These are phyloP conservation scores for Xylaria acuta DNA, from an alignment of 495 filamentous ascomycete species.

Conservation along the genomic window DNA sequence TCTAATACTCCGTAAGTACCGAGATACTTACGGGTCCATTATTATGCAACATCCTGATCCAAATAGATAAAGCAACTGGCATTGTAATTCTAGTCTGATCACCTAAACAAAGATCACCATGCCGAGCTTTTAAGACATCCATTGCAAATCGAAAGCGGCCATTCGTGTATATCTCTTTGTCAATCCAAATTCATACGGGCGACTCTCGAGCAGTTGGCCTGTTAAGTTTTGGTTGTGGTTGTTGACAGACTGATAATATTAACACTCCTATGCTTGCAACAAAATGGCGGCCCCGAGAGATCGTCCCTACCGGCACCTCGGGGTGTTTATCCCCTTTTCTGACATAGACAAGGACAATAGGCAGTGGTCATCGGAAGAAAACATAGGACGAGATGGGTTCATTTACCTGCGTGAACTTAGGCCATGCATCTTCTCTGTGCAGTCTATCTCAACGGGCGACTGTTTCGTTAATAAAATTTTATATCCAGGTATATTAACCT, in stretches of 20 bases:
- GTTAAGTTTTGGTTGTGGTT: too few species aligned
- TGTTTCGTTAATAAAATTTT: not conserved
- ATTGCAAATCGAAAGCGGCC: slow-evolving; percentile 13
- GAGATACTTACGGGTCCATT: not conserved
- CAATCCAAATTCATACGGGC: not conserved
- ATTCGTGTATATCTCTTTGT: not conserved
- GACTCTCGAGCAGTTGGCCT: not conserved
- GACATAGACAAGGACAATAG: not conserved
- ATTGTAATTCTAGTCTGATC: not conserved
- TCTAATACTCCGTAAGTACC: not conserved
- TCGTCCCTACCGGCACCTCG: slow-evolving; percentile 5
- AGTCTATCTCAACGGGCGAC: not conserved
- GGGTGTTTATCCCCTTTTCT: not conserved
- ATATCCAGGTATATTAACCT: not conserved
- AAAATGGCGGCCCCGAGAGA: slow-evolving; percentile 3
- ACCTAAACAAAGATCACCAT: slow-evolving; percentile 5
- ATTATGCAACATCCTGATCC: too few species aligned
- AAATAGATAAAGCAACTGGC: not conserved
- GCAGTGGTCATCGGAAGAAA: not conserved
- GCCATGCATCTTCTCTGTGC: not conserved
- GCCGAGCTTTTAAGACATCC: not conserved
- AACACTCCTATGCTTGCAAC: not conserved
- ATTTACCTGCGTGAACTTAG: not conserved
- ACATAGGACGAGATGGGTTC: slow-evolving; percentile 3
- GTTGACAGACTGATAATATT: not conserved